phyloP scores from a whole-genome alignment of 306 rosid species.

The Castanea sativa region DNA sequence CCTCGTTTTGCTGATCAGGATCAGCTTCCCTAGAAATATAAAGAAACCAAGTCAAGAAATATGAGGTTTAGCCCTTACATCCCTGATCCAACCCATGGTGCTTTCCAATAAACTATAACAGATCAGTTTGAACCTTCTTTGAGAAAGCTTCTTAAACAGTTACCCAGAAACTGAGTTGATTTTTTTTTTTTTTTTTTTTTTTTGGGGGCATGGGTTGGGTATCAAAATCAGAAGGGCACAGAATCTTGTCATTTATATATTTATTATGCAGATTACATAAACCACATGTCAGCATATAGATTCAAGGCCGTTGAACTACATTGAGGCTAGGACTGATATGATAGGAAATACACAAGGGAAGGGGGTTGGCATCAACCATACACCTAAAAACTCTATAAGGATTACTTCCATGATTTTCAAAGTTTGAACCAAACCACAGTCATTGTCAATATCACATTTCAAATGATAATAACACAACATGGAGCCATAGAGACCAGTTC shows the following conservation, averaged over 20 bases:
- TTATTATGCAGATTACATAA: background rate
- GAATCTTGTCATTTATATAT: background rate
- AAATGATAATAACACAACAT: background rate
- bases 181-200: no score
- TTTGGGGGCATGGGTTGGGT: background rate
- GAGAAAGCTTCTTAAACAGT: background rate
- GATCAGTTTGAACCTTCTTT: background rate
- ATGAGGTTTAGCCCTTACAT: background rate
- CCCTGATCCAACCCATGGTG: background rate
- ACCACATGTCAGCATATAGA: background rate
- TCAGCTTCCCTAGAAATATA: slow-evolving; percentile 54
- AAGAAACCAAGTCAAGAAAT: slow-evolving; percentile 12
- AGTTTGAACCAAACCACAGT: background rate
- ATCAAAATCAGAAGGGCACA: background rate
- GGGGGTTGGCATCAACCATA: no score
- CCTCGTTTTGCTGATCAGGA: slow-evolving; percentile 36
- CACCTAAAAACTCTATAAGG: background rate
- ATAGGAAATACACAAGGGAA: no score
- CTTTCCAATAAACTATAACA: background rate
- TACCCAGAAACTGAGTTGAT: background rate
- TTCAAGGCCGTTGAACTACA: background rate
- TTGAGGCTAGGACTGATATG: no score
- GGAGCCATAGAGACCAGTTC: no score
- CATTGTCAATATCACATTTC: background rate
- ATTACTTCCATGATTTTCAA: background rate